phyloP scores from a whole-genome alignment of 2,329 filamentous ascomycete genomes.

The Hypoxylon sp. region DNA sequence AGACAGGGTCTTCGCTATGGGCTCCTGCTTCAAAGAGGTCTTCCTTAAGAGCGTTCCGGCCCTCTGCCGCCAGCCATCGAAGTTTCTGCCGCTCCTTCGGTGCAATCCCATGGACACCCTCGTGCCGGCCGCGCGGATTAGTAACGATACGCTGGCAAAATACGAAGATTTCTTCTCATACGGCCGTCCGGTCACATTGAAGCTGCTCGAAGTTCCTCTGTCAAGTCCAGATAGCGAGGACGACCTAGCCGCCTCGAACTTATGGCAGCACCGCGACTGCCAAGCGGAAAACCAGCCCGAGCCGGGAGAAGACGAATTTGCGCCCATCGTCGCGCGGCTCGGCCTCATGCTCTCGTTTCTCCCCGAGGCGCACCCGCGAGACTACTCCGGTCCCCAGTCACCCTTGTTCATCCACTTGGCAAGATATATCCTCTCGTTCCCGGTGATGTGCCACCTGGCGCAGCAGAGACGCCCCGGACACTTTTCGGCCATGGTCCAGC shows the following conservation, averaged over 20 bases:
- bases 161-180: slow-evolving; percentile 32
- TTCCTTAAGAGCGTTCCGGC: slow-evolving; percentile 38
- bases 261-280: background rate
- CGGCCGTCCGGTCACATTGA: slow-evolving; percentile 9
- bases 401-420: slow-evolving; percentile 1
- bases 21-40: slow-evolving; percentile 41
- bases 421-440: slow-evolving; percentile 21
- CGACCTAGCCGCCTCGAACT: background rate
- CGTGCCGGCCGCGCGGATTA: slow-evolving; percentile 7
- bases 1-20: slow-evolving; percentile 42
- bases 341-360: background rate
- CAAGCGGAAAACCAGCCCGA: background rate
- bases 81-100: background rate
- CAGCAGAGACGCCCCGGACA: background rate
- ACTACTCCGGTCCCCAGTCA: background rate
- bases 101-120: background rate
- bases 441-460: slow-evolving; percentile 13
- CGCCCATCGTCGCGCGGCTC: background rate
- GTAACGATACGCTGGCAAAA: slow-evolving; percentile 6
- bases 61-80: slow-evolving; percentile 6
- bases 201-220: slow-evolving; percentile 12
- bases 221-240: background rate
- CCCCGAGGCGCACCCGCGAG: background rate
- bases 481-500: background rate
- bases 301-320: background rate